Percentiles rank a stretch among this genome's conserved stretches.
phyloP scores from a whole-genome alignment of 768 basidiomycete species.

The Lactifluus subvellereus region DNA sequence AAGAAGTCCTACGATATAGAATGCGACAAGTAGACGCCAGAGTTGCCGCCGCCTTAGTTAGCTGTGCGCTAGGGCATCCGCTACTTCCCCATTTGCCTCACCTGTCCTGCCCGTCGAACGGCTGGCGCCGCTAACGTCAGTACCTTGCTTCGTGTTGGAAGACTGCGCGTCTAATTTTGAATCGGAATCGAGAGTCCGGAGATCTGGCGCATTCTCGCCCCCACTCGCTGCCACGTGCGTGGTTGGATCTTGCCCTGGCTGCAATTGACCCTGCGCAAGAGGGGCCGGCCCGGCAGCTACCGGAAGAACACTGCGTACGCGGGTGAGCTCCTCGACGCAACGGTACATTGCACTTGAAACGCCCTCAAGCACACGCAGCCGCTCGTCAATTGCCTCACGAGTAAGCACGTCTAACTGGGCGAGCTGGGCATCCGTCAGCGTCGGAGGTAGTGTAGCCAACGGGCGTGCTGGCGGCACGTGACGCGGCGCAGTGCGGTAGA shows the following conservation, averaged over 20 bases:
- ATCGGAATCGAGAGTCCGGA: slow-evolving; percentile 9
- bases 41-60: not conserved
- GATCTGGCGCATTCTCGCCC: slow-evolving; percentile 7
- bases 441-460: slow-evolving; percentile 36
- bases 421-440: slow-evolving; percentile 57
- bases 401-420: slow-evolving; percentile 59
- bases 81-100: slow-evolving; percentile 7
- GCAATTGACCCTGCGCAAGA: slow-evolving; percentile 8
- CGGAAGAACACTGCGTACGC: slow-evolving; percentile 61
- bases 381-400: slow-evolving; percentile 79
- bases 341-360: slow-evolving; percentile 69
- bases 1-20: slow-evolving; percentile 8
- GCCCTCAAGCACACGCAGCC: slow-evolving; percentile 69
- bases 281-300: slow-evolving; percentile 20
- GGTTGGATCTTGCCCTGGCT: slow-evolving; percentile 8
- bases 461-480: slow-evolving; percentile 22
- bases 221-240: not conserved
- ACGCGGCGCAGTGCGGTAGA: slow-evolving; percentile 16
- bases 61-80: not conserved
- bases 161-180: slow-evolving; percentile 6
- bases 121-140: slow-evolving; percentile 17
- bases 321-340: slow-evolving; percentile 74
- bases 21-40: not conserved
- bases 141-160: slow-evolving; percentile 12
- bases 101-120: not conserved